These are phyloP conservation scores for Xylaria sp. DNA, from an alignment of 2,329 filamentous ascomycete genomes.

Conservation along the genomic window DNA sequence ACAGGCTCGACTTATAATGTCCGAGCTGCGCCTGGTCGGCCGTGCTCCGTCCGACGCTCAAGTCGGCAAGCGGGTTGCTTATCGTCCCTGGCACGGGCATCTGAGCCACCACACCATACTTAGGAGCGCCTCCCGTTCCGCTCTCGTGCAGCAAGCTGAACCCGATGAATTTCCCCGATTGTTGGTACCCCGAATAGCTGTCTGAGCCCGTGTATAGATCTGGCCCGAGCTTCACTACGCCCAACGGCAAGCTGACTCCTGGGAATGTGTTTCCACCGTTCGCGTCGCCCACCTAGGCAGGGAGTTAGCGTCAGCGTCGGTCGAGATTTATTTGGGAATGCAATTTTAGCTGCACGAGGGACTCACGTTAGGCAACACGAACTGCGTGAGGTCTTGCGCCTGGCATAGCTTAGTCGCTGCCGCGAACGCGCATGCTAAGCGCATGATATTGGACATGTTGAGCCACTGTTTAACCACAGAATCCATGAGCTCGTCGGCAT, in stretches of 20 bases:
- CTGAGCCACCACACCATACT: conserved; percentile 73
- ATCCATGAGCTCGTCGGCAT: background rate
- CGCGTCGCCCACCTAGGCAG: conserved; percentile 57
- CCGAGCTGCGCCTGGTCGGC: conserved; percentile 66
- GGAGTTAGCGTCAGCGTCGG: background rate
- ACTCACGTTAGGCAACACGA: conserved; percentile 33
- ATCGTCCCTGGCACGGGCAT: conserved; percentile 63
- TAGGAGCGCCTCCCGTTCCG: conserved; percentile 74
- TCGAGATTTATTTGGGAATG: background rate
- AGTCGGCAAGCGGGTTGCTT: conserved; percentile 63
- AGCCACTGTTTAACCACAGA: background rate
- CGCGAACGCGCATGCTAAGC: background rate
- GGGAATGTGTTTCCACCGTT: conserved; percentile 62
- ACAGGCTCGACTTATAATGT: conserved; percentile 67
- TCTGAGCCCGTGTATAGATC: conserved; percentile 60
- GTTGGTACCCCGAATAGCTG: conserved; percentile 63
- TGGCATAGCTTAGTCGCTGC: conserved; percentile 12
- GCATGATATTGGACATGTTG: conserved; percentile 15
- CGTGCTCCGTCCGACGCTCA: conserved; percentile 64
- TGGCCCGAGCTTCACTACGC: conserved; percentile 62
- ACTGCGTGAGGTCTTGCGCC: conserved; percentile 30
- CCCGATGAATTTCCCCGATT: conserved; percentile 64
- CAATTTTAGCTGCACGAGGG: background rate
- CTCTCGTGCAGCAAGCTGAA: conserved; percentile 74
- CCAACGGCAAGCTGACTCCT: conserved; percentile 58